These are phyloP conservation scores for Liriodendron chinense DNA, from an alignment of 164 flowering plant species.

Conservation along the genomic window DNA sequence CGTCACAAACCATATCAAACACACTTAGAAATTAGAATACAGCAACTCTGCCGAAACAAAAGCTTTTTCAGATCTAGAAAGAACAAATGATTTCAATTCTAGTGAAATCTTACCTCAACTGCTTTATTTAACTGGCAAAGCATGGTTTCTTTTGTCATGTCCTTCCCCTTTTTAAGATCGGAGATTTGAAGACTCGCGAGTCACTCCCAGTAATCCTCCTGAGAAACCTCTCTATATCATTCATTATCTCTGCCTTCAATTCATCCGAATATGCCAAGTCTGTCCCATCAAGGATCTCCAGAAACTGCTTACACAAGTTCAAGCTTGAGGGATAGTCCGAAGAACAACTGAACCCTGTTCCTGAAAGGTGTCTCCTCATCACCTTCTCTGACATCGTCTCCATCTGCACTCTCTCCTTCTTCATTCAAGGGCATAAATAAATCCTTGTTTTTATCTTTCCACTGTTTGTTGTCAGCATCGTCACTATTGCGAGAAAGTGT, in stretches of 20 bases:
- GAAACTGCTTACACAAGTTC: slow-evolving; percentile 53
- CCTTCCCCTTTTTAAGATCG: slow-evolving; percentile 17
- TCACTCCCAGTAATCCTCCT: slow-evolving; percentile 92
- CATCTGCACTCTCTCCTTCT: slow-evolving; percentile 23
- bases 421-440: slow-evolving; percentile 61
- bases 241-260: slow-evolving; percentile 50
- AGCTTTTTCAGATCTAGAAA: neutral
- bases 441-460: slow-evolving; percentile 81
- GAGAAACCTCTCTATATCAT: slow-evolving; percentile 72
- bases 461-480: slow-evolving; percentile 44
- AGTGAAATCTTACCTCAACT: slow-evolving; percentile 41
- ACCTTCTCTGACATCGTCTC: slow-evolving; percentile 24
- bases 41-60: neutral
- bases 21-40: neutral
- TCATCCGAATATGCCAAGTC: slow-evolving; percentile 60
- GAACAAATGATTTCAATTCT: neutral
- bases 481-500: slow-evolving; percentile 28
- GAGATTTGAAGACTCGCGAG: slow-evolving; percentile 54
- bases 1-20: neutral
- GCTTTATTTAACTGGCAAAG: slow-evolving; percentile 43
- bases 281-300: slow-evolving; percentile 62
- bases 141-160: slow-evolving; percentile 14
- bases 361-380: slow-evolving; percentile 40
- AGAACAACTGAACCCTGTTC: slow-evolving; percentile 58
- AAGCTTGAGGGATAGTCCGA: slow-evolving; percentile 61